Evolutionary conservation across 2,329 filamentous ascomycete species (phyloP).

Genomic region (Keithomyces neogunnii): DNA sequence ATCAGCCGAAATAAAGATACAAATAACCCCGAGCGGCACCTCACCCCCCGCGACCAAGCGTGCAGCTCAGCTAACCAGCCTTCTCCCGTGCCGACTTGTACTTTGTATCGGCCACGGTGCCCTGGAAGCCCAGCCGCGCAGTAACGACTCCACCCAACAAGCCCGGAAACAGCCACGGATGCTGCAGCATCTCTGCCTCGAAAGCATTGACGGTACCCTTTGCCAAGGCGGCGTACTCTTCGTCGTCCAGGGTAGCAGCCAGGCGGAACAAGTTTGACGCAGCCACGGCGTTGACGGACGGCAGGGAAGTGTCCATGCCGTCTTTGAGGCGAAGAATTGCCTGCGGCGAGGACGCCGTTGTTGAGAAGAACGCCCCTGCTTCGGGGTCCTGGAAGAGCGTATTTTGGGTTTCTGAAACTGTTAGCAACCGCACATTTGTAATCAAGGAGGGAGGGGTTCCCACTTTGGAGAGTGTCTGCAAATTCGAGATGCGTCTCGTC

Average conservation of each 20-base stretch:
- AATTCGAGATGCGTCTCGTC: slow-evolving; percentile 69
- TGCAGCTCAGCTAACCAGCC: not conserved
- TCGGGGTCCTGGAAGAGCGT: slow-evolving; percentile 65
- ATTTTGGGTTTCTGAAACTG: slow-evolving; percentile 57
- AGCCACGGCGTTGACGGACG: slow-evolving; percentile 82
- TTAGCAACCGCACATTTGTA: not conserved
- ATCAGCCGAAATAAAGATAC: not conserved
- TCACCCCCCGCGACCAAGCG: no score
- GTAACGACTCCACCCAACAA: slow-evolving; percentile 70
- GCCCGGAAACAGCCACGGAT: slow-evolving; percentile 84
- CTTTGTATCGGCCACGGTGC: slow-evolving; percentile 16
- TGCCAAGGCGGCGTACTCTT: slow-evolving; percentile 55
- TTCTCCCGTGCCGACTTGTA: slow-evolving; percentile 14
- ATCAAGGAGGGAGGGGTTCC: slow-evolving; percentile 14
- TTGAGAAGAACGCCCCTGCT: slow-evolving; percentile 66
- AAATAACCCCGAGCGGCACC: no score
- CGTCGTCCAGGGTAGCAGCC: slow-evolving; percentile 57
- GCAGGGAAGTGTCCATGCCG: slow-evolving; percentile 87
- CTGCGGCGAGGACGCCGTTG: slow-evolving; percentile 51
- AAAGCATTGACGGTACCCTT: slow-evolving; percentile 75
- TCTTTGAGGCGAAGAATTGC: slow-evolving; percentile 84
- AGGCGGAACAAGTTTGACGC: slow-evolving; percentile 82
- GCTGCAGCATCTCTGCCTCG: slow-evolving; percentile 83
- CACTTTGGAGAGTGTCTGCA: slow-evolving; percentile 72
- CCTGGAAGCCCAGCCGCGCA: slow-evolving; percentile 58